These are phyloP conservation scores for Arthromyces matolae DNA, from an alignment of 768 basidiomycete genomes.

Conservation along the genomic window DNA sequence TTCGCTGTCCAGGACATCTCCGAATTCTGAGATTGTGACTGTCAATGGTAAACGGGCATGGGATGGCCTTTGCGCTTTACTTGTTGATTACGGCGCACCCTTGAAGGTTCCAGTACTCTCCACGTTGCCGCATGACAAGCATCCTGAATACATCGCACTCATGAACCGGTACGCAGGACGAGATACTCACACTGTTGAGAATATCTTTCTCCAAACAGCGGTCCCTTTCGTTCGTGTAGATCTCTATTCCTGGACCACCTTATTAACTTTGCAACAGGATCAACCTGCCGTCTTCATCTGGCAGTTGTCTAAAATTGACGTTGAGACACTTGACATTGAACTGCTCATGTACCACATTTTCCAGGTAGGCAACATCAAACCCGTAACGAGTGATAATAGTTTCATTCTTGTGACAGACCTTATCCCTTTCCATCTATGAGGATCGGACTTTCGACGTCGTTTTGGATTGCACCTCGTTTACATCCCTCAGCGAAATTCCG, in stretches of 20 bases:
- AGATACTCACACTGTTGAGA: slow-evolving; percentile 56
- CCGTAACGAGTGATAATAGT: background rate
- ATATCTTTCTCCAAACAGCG: slow-evolving; percentile 60
- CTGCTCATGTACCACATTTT: slow-evolving; percentile 75
- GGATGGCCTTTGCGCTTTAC: slow-evolving; percentile 73
- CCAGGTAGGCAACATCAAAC: slow-evolving; percentile 41
- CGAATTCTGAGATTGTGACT: slow-evolving; percentile 53
- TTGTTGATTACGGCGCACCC: slow-evolving; percentile 75
- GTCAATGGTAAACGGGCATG: slow-evolving; percentile 75
- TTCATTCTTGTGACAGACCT: slow-evolving; percentile 34
- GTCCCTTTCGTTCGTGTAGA: slow-evolving; percentile 39
- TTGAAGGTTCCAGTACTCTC: slow-evolving; percentile 66
- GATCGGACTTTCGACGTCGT: slow-evolving; percentile 64
- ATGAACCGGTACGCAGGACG: slow-evolving; percentile 62
- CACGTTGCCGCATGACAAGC: slow-evolving; percentile 40
- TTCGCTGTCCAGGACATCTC: slow-evolving; percentile 58
- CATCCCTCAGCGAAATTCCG: slow-evolving; percentile 72
- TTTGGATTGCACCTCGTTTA: slow-evolving; percentile 78
- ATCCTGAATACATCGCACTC: slow-evolving; percentile 64
- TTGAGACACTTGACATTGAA: slow-evolving; percentile 77
- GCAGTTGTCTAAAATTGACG: slow-evolving; percentile 66
- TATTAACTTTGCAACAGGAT: slow-evolving; percentile 22
- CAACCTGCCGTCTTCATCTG: slow-evolving; percentile 60
- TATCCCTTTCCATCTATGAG: slow-evolving; percentile 45
- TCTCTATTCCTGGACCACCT: background rate